Percentiles rank a stretch among this genome's conserved stretches.
phyloP scores from a whole-genome alignment of 1,139 yeast genomes.

The Diutina neorugosa region DNA sequence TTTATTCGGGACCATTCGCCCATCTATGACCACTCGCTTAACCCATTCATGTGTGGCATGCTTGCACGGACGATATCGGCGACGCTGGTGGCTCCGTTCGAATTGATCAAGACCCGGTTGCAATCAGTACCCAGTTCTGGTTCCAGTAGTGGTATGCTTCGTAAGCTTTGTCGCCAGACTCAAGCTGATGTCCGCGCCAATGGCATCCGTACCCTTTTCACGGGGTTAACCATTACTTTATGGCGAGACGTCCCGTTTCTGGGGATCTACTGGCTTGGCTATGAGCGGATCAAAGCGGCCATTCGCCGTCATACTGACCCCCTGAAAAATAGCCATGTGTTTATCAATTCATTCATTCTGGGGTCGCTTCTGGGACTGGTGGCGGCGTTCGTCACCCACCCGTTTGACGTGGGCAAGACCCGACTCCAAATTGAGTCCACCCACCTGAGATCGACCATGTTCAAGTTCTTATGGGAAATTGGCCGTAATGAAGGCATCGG shows the following conservation, averaged over 20 bases:
- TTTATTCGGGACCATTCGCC: slow-evolving; percentile 69
- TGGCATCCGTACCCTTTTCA: slow-evolving; percentile 63
- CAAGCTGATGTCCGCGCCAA: slow-evolving; percentile 35
- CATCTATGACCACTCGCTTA: slow-evolving; percentile 33
- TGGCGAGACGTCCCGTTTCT: slow-evolving; percentile 98
- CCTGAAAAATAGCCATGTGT: slow-evolving; percentile 40
- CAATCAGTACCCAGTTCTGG: slow-evolving; percentile 60
- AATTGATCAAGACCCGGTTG: slow-evolving; percentile 72
- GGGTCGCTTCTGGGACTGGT: slow-evolving; percentile 79
- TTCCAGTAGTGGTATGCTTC: slow-evolving; percentile 18
- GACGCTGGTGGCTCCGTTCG: slow-evolving; percentile 77
- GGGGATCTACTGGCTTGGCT: slow-evolving; percentile 88
- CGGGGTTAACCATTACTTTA: slow-evolving; percentile 75
- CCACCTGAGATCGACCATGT: slow-evolving; percentile 27
- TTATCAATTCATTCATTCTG: slow-evolving; percentile 63
- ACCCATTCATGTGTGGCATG: slow-evolving; percentile 81
- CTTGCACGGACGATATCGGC: slow-evolving; percentile 79
- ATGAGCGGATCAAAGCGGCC: slow-evolving; percentile 36
- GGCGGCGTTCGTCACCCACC: slow-evolving; percentile 83
- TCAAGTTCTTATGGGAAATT: slow-evolving; percentile 50
- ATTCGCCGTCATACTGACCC: slow-evolving; percentile 13
- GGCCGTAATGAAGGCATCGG: slow-evolving; percentile 58
- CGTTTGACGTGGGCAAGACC: slow-evolving; percentile 96
- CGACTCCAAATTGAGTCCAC: slow-evolving; percentile 55
- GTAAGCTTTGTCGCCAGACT: slow-evolving; percentile 45